Conservation (phyloP, 352 stramenopile genomes). For the Phytophthora melonis region DNA sequence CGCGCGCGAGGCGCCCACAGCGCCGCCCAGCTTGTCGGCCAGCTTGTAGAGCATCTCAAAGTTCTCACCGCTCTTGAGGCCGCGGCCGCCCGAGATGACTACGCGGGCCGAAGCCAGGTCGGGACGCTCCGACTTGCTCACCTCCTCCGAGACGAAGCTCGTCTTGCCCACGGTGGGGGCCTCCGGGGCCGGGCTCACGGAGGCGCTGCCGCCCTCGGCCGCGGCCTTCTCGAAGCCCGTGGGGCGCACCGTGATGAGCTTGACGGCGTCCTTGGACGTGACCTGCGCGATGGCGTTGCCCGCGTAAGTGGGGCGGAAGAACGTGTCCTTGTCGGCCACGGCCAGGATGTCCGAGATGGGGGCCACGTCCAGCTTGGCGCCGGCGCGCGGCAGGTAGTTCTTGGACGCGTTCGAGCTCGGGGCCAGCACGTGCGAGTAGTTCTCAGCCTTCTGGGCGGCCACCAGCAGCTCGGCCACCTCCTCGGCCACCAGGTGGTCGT, state of each 20-base stretch:
- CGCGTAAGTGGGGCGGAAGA: conserved; percentile 91
- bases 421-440: conserved; percentile 95
- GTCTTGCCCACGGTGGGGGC: conserved; percentile 72
- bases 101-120: conserved; percentile 95
- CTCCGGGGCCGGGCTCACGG: conserved; percentile 73
- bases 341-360: conserved; percentile 97
- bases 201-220: conserved; percentile 72
- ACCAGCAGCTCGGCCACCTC: conserved; percentile 86
- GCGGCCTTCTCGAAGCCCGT: conserved; percentile 98
- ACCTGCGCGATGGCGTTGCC: conserved; percentile 92
- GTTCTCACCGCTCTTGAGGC: conserved; percentile 98
- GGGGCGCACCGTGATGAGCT: conserved; percentile 96
- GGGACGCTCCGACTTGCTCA: conserved; percentile 96
- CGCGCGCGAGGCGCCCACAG: conserved; percentile 97
- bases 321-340: conserved; percentile 94
- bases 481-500: conserved; percentile 90
- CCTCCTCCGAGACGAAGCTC: conserved; percentile 94
- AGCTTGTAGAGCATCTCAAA: conserved; percentile 98
- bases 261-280: conserved; percentile 90
- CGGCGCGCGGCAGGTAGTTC: conserved; percentile 97
- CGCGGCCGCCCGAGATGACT: conserved; percentile 97
- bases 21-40: conserved; percentile 97
- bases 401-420: conserved; percentile 96
- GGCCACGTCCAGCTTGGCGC: conserved; percentile 94
- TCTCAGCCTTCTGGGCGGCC: conserved; percentile 64